A percentile compares a stretch with the other conserved stretches of the same genome.
Evolutionary conservation across 176 grass and related monocot genomes (phyloP).

Genomic region (Pontederia crassipes): DNA sequence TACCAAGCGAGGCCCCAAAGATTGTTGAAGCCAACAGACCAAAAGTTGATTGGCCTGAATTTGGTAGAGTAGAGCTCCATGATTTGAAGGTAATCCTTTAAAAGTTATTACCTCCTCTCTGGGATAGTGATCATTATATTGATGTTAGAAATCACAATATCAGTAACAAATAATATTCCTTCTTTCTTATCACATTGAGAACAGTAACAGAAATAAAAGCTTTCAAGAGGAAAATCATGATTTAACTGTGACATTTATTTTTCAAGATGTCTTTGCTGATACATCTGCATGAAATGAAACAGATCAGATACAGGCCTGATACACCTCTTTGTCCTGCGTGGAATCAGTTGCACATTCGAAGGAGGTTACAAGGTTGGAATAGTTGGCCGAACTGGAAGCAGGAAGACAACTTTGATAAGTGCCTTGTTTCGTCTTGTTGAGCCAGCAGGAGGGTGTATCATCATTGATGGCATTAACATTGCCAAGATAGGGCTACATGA

Average conservation of each 20-base stretch:
- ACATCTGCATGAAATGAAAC: slow-evolving; percentile 7
- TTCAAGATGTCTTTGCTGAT: no score
- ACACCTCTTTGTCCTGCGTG: slow-evolving; percentile 58
- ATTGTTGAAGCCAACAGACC: slow-evolving; percentile 50
- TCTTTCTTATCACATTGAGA: no score
- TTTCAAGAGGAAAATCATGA: no score
- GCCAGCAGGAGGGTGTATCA: slow-evolving; percentile 67
- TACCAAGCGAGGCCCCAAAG: slow-evolving; percentile 62
- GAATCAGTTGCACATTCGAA: slow-evolving; percentile 77
- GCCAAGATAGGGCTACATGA: slow-evolving; percentile 69
- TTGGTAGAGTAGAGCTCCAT: slow-evolving; percentile 61
- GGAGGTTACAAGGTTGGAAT: slow-evolving; percentile 82
- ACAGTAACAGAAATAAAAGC: no score
- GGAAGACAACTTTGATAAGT: slow-evolving; percentile 87
- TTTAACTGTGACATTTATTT: no score
- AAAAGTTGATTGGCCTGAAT: slow-evolving; percentile 53
- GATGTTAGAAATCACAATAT: no score
- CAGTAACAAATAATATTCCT: no score
- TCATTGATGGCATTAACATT: slow-evolving; percentile 59
- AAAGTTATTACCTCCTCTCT: not conserved
- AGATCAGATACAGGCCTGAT: slow-evolving; percentile 75
- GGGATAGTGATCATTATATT: no score
- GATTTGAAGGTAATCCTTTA: slow-evolving; percentile 55
- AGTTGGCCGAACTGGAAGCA: slow-evolving; percentile 86
- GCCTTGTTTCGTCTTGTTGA: slow-evolving; percentile 93